phyloP scores from a whole-genome alignment of 73 alveolate genomes.

The Tetrahymena malaccensis region DNA sequence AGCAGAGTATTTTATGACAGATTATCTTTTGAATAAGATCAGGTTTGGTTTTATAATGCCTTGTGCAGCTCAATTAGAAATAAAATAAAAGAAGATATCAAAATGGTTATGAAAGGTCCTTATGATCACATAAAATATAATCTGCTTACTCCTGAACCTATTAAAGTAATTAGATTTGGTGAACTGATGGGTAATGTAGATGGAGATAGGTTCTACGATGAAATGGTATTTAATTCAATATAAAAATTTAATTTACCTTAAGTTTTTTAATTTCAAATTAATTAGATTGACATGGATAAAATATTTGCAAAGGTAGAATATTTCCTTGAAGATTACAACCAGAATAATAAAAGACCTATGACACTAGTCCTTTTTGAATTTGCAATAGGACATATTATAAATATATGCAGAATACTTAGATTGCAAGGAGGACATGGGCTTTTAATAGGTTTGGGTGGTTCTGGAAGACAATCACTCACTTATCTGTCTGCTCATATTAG shows the following conservation, averaged over 20 bases:
- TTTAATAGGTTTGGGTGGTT: slow-evolving; percentile 74
- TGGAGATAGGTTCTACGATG: slow-evolving; percentile 17
- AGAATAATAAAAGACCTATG: slow-evolving; percentile 48
- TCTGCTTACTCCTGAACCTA: slow-evolving; percentile 32
- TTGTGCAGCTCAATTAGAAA: slow-evolving; percentile 10
- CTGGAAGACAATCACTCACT: slow-evolving; percentile 63
- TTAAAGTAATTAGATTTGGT: slow-evolving; percentile 44
- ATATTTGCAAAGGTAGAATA: slow-evolving; percentile 26
- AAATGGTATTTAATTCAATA: background rate
- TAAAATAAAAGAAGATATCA: slow-evolving; percentile 54
- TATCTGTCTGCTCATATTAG: slow-evolving; percentile 52
- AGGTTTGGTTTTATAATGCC: slow-evolving; percentile 16
- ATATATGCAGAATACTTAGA: slow-evolving; percentile 57
- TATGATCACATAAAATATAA: slow-evolving; percentile 54
- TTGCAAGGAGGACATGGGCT: slow-evolving; percentile 71
- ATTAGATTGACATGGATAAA: background rate
- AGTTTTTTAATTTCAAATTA: no score
- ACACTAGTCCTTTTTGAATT: slow-evolving; percentile 71
- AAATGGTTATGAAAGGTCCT: slow-evolving; percentile 56
- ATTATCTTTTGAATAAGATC: slow-evolving; percentile 41
- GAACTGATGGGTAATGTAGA: slow-evolving; percentile 43
- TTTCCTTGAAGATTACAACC: slow-evolving; percentile 56
- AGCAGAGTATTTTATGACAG: slow-evolving; percentile 86
- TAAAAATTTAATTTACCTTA: no score
- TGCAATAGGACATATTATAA: slow-evolving; percentile 60